These are phyloP conservation scores for Phytophthora parvispora DNA, from an alignment of 352 stramenopile genomes.

Conservation along the genomic window DNA sequence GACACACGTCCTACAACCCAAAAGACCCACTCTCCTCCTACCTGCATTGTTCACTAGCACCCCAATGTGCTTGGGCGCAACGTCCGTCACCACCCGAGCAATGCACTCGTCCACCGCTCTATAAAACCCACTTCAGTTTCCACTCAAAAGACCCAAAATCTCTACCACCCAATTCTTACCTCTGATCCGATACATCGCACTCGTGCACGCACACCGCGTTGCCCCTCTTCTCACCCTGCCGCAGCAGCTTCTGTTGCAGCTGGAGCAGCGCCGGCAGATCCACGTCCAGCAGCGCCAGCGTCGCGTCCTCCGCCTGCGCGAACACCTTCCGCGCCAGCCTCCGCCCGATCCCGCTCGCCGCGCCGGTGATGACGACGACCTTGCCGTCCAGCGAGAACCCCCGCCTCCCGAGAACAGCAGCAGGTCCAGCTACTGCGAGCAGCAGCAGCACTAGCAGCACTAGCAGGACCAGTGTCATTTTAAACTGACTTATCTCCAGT, in stretches of 20 bases:
- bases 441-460: background rate
- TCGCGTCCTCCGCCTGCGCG: conserved; percentile 32
- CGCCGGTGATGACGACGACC: conserved; percentile 78
- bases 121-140: background rate
- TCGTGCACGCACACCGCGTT: conserved; percentile 49
- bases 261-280: conserved; percentile 47
- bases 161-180: conserved; percentile 34
- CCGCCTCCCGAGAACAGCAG: conserved; percentile 10
- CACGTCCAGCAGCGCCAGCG: conserved; percentile 73
- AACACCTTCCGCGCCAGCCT: conserved; percentile 51
- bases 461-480: background rate
- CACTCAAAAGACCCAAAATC: background rate
- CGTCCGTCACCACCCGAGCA: conserved; percentile 25
- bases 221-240: background rate
- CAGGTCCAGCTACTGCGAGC: conserved; percentile 5
- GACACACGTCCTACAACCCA: background rate
- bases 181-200: conserved; percentile 75
- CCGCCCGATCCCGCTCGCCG: conserved; percentile 64
- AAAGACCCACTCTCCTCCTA: background rate
- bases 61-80: conserved; percentile 56
- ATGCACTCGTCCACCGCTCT: conserved; percentile 51
- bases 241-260: conserved; percentile 34
- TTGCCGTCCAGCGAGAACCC: conserved; percentile 55
- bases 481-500: background rate
- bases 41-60: conserved; percentile 76